A percentile compares a stretch with the other conserved stretches of the same genome.
Evolutionary conservation across 163 green algal genomes (phyloP).

Genomic region (Scenedesmus sp.): DNA sequence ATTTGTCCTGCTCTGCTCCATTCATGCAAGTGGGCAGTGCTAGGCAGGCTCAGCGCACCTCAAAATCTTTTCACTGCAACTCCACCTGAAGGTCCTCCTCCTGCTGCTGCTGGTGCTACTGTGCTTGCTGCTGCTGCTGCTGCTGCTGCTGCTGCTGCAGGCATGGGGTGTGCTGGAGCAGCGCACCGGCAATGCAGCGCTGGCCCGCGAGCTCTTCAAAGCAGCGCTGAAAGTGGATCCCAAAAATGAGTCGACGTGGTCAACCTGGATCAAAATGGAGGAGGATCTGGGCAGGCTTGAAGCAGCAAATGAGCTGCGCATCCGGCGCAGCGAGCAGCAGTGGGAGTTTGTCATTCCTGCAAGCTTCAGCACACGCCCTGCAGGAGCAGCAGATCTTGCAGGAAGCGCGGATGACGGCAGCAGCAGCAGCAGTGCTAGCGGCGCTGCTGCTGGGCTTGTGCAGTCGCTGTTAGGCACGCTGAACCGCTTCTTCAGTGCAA

Average conservation of each 20-base stretch:
- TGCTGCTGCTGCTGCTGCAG: slow-evolving; percentile 56
- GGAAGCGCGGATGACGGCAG: neutral
- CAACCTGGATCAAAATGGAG: slow-evolving; percentile 87
- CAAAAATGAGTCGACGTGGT: slow-evolving; percentile 75
- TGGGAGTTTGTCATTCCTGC: slow-evolving; percentile 56
- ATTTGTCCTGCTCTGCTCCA: no score
- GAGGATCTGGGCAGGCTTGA: slow-evolving; percentile 72
- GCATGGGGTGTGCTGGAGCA: slow-evolving; percentile 94
- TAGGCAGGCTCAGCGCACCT: no score
- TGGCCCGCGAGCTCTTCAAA: slow-evolving; percentile 94
- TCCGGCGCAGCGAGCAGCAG: slow-evolving; percentile 60
- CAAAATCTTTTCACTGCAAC: no score
- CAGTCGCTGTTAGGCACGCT: slow-evolving; percentile 39
- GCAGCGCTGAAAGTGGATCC: slow-evolving; percentile 90
- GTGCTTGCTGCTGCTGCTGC: neutral
- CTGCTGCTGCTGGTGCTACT: neutral
- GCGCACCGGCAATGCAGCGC: slow-evolving; percentile 73
- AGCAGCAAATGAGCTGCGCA: slow-evolving; percentile 83
- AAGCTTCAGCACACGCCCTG: slow-evolving; percentile 44
- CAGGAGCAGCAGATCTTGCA: neutral
- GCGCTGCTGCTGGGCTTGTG: neutral
- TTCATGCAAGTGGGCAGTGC: no score
- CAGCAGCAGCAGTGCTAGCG: slow-evolving; percentile 1
- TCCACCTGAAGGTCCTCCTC: no score
- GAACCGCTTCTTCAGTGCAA: slow-evolving; percentile 47